These are phyloP conservation scores for Rosa lucieae DNA, from an alignment of 306 rosid species.

Conservation along the genomic window DNA sequence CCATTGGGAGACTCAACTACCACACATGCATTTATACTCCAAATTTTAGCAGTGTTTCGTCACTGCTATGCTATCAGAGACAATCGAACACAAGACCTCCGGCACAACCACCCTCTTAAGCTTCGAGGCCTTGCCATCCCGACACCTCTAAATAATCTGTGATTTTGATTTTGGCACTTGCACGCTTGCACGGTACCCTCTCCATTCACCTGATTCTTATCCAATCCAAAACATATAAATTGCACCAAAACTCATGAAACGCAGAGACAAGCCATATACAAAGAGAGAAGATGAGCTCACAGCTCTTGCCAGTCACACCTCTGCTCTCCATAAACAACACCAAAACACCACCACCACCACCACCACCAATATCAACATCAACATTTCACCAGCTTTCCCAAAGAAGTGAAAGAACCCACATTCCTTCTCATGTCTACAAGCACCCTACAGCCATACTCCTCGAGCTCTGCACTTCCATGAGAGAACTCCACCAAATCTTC, in stretches of 20 bases:
- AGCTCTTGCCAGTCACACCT: not conserved
- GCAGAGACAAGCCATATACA: not conserved
- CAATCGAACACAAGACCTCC: no score
- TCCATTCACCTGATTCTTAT: no score
- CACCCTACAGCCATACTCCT: constrained; percentile 85
- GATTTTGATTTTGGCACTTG: no score
- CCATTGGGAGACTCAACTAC: no score
- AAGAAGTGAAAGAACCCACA: constrained; percentile 42
- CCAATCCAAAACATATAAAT: not conserved
- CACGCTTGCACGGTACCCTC: no score
- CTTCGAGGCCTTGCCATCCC: no score
- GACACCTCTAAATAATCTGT: no score
- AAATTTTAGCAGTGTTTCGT: no score
- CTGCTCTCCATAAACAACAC: constrained; percentile 22
- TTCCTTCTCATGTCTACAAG: constrained; percentile 71
- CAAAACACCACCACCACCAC: not conserved
- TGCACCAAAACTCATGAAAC: not conserved
- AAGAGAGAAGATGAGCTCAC: not conserved
- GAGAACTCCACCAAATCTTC: constrained; percentile 71
- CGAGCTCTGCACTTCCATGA: constrained; percentile 70
- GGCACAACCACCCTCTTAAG: no score
- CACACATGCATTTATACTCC: no score
- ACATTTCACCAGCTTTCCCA: constrained; percentile 39
- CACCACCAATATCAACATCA: not conserved
- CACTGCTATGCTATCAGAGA: no score